phyloP scores from a whole-genome alignment of 2,329 filamentous ascomycete species.

The Paraconiothyrium brasiliense region DNA sequence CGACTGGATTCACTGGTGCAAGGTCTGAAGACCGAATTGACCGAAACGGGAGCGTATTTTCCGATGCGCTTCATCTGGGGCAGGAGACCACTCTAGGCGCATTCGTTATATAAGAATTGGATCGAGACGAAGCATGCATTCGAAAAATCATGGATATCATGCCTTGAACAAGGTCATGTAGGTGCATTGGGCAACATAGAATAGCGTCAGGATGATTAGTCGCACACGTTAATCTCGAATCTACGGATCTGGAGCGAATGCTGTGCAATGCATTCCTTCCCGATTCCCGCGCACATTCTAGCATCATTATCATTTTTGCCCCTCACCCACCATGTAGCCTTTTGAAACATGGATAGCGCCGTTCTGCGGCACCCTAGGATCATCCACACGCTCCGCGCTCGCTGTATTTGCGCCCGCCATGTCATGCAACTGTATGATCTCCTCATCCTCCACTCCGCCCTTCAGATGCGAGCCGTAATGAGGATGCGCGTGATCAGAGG shows the following conservation, averaged over 20 bases:
- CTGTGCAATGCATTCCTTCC: background rate
- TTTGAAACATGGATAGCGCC: constrained; percentile 6
- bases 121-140: background rate
- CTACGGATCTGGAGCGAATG: background rate
- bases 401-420: constrained; percentile 6
- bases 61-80: constrained; percentile 21
- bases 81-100: constrained; percentile 8
- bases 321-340: background rate
- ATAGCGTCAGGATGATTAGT: background rate
- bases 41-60: constrained; percentile 16
- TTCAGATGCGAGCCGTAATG: background rate
- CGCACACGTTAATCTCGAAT: background rate
- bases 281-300: background rate
- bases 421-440: constrained; percentile 10
- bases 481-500: constrained; percentile 1
- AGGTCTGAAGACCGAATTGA: constrained; percentile 15
- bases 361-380: background rate
- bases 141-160: background rate
- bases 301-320: background rate
- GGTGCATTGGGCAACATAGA: background rate
- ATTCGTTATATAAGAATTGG: background rate
- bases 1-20: constrained; percentile 9
- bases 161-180: background rate
- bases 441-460: constrained; percentile 3
- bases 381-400: background rate